These are phyloP conservation scores for Naganishia friedmannii DNA, from an alignment of 768 basidiomycete species.

Conservation along the genomic window DNA sequence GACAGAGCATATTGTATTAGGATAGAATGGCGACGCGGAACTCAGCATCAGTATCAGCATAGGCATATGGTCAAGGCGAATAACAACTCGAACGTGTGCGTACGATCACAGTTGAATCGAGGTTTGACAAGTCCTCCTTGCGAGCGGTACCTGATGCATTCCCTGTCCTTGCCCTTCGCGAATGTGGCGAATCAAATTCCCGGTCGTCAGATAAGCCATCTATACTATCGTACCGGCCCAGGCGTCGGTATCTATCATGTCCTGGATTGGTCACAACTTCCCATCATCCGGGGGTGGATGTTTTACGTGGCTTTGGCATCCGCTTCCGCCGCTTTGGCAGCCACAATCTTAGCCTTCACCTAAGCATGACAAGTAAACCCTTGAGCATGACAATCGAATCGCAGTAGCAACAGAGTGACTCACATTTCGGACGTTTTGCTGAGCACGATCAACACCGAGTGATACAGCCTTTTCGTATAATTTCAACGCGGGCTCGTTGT, in stretches of 20 bases:
- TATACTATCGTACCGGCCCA: too few species aligned
- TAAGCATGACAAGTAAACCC: not conserved
- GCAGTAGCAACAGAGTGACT: slow-evolving; percentile 26
- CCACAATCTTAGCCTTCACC: slow-evolving; percentile 18
- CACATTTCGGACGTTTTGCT: slow-evolving; percentile 51
- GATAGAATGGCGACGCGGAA: not conserved
- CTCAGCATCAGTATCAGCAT: slow-evolving; percentile 2
- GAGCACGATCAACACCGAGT: slow-evolving; percentile 51
- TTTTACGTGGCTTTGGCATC: not conserved
- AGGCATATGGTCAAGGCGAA: not conserved
- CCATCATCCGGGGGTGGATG: too few species aligned
- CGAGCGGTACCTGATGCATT: too few species aligned
- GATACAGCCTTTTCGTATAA: slow-evolving; percentile 49
- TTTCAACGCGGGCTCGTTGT: slow-evolving; percentile 50
- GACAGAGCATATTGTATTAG: not conserved
- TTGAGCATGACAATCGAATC: too few species aligned
- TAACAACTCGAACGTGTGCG: not conserved
- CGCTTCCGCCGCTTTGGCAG: slow-evolving; percentile 16
- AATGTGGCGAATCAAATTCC: too few species aligned
- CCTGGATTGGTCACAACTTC: too few species aligned
- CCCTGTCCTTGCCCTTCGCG: too few species aligned
- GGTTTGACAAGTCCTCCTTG: too few species aligned
- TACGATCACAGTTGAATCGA: too few species aligned
- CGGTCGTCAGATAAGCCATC: too few species aligned
- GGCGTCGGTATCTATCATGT: too few species aligned